Evolutionary conservation across 441 rosid genomes (phyloP), one percentile per base, ranked within the genome.

Genomic region (Francoa sonchifolia): DNA sequence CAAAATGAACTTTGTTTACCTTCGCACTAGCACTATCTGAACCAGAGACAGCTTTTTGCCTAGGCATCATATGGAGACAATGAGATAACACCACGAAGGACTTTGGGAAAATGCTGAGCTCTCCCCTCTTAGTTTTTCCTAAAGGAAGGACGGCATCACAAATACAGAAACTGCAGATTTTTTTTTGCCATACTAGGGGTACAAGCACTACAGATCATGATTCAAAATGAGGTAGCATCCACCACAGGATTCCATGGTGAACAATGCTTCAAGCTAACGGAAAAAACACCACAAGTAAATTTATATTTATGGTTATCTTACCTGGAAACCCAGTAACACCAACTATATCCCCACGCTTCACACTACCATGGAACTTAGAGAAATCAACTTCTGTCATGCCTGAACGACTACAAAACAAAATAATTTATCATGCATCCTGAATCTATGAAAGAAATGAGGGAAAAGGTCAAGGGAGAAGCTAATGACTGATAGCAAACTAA

Each of bases 291-390:
- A 15, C 11, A 38, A 57, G 33, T 25, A 19, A 40, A 14, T 17
- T 26, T 27, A 10, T n/a, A 42, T 8, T 25, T 31, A 13, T 29
- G 37, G 12, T 29, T 28, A 6, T 29, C 61, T 37, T 59, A 86
- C 96, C 96, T 73, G 94, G 96, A 64, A 82, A 87, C 19, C 96
- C 96, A 29, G 62, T 54, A 43, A 82, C 65, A 46, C 96, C 96
- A 58, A 82, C 82, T 34, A 87, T 50, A 62, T 87, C 96, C 44
- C 96, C 94, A 54, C 83, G 88, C 68, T 82, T 87, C 66, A 68
- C 79, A 20, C 59, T 52, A 16, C 71, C 55, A 56, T 87, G 94
- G 31, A 77, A 58, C 53, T 49, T 73, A 11, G 60, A 55, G 58
- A 87, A 82, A 30, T 79, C 77, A 41, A 54, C 67, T 67, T 77